Conservation (phyloP, 169 alveolate genomes). For the Plasmodium cynomolgi region DNA sequence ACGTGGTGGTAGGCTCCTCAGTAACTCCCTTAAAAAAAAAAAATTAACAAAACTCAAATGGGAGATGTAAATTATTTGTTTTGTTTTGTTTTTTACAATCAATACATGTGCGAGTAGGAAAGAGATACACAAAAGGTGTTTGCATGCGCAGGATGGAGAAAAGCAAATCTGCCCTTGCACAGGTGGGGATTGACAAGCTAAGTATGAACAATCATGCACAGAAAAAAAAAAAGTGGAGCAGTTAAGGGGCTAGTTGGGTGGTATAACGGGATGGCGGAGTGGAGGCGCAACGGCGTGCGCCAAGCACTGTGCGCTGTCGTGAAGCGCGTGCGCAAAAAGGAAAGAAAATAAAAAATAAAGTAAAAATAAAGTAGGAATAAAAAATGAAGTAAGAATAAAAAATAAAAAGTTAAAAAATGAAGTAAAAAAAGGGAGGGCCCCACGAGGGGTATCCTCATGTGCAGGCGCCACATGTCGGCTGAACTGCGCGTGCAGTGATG, state of each 20-base stretch:
- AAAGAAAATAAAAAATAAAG: neutral
- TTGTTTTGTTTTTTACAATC: neutral
- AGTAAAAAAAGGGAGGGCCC: neutral
- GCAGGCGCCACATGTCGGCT: neutral
- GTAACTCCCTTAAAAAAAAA: slow-evolving; percentile 4
- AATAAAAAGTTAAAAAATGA: neutral
- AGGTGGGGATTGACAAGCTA: neutral
- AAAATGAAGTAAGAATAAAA: neutral
- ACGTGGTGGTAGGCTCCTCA: neutral
- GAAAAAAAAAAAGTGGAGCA: neutral
- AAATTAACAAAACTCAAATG: neutral
- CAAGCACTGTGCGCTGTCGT: neutral
- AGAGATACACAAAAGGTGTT: neutral
- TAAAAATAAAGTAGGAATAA: neutral
- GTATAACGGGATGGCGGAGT: neutral
- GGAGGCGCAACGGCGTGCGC: neutral
- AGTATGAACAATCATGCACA: neutral
- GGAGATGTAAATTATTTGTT: neutral
- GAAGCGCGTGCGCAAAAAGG: neutral
- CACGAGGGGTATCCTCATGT: neutral
- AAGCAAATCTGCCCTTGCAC: neutral
- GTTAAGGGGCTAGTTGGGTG: neutral
- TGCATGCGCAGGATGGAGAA: neutral
- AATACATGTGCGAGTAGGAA: neutral
- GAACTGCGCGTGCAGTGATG: neutral